phyloP scores from a whole-genome alignment of 2,329 filamentous ascomycete species.

The Aulographum hederae region DNA sequence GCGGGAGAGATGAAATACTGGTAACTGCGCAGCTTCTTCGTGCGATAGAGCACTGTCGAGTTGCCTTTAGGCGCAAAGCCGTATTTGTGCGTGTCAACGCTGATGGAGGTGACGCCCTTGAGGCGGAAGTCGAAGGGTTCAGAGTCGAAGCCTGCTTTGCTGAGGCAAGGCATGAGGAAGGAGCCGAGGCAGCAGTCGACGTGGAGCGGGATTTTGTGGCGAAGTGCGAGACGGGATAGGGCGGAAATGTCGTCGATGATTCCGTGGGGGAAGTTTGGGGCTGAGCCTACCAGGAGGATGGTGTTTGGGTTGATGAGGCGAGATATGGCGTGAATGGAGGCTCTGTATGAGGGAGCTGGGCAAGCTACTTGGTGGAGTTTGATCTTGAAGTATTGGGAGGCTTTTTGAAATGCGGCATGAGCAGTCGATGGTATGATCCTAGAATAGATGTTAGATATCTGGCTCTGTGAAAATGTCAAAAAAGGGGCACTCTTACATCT shows the following conservation, averaged over 20 bases:
- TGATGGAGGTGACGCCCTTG: conserved; percentile 87
- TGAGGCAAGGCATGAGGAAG: conserved; percentile 82
- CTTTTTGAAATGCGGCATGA: conserved; percentile 93
- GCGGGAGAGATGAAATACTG: conserved; percentile 94
- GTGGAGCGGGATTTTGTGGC: conserved; percentile 70
- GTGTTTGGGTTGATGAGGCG: conserved; percentile 91
- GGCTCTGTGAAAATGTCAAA: neutral
- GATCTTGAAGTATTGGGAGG: conserved; percentile 90
- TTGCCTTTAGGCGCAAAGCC: conserved; percentile 97
- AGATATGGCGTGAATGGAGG: conserved; percentile 57
- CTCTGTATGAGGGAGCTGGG: conserved; percentile 70
- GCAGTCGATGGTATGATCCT: conserved; percentile 89
- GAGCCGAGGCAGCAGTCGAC: conserved; percentile 96
- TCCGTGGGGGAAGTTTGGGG: conserved; percentile 94
- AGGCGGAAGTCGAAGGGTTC: conserved; percentile 85
- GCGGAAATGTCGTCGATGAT: conserved; percentile 89
- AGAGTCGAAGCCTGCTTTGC: conserved; percentile 81
- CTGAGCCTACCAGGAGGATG: conserved; percentile 77
- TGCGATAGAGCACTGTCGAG: conserved; percentile 81
- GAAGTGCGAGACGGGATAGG: conserved; percentile 65
- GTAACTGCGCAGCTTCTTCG: conserved; percentile 57
- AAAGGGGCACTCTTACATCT: conserved; percentile 67
- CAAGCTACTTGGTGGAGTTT: conserved; percentile 79
- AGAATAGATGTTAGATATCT: conserved; percentile 1
- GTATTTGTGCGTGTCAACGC: conserved; percentile 96